Percentiles rank a stretch among this genome's conserved stretches.
These are phyloP conservation scores for Gossypium stocksii DNA, from an alignment of 345 rosid species.

Conservation along the genomic window DNA sequence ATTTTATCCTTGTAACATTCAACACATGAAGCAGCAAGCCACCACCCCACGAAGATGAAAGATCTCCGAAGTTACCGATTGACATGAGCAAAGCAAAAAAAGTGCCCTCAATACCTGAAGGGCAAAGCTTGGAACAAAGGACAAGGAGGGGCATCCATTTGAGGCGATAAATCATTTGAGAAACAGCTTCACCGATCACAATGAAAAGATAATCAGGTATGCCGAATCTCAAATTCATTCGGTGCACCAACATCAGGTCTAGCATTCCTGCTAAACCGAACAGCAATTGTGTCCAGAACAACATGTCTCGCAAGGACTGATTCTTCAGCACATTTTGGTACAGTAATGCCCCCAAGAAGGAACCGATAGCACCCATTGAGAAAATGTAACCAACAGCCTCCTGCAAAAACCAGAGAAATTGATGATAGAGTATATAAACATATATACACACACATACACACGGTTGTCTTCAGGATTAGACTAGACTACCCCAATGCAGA, in stretches of 20 bases:
- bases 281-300: conserved; percentile 79
- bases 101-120: conserved; percentile 89
- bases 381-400: conserved; percentile 83
- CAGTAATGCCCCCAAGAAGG: conserved; percentile 73
- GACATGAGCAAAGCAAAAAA: conserved; percentile 95
- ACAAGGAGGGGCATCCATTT: conserved; percentile 98
- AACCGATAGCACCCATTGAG: conserved; percentile 73
- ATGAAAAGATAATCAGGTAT: conserved; percentile 69
- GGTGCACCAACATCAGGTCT: conserved; percentile 70
- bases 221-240: conserved; percentile 61
- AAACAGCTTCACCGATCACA: conserved; percentile 65
- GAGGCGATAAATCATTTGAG: conserved; percentile 58
- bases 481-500: conserved; percentile 5
- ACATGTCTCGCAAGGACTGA: conserved; percentile 60
- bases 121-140: conserved; percentile 83
- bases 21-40: conserved; percentile 68
- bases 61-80: conserved; percentile 65
- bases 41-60: conserved; percentile 82
- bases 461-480: neutral
- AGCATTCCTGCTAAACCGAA: conserved; percentile 82
- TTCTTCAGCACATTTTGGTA: conserved; percentile 72
- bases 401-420: conserved; percentile 33
- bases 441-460: neutral
- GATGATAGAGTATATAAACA: too few relatives aligned
- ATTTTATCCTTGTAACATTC: conserved; percentile 58